Conservation (phyloP, 441 rosid genomes). For the Bruguiera hainesii region DNA sequence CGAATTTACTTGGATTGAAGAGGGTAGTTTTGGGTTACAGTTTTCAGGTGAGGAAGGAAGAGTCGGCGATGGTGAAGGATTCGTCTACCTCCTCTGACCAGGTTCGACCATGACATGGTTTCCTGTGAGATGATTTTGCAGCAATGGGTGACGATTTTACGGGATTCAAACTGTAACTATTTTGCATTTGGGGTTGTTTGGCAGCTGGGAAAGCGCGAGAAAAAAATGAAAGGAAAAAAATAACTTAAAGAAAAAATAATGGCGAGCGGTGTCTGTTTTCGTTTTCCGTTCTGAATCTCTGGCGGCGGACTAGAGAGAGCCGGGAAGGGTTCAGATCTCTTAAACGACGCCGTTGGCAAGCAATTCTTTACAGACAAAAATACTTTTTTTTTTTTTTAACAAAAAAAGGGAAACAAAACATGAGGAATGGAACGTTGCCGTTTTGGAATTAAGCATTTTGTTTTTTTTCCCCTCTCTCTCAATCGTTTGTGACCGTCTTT, state of each 20-base stretch:
- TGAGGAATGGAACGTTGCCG: too few relatives aligned
- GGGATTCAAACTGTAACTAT: background rate
- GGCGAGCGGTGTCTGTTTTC: background rate
- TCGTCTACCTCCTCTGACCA: background rate
- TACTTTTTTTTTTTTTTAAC: too few relatives aligned
- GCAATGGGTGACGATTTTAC: background rate
- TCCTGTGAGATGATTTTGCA: background rate
- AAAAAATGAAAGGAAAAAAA: background rate
- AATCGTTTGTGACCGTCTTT: too few relatives aligned
- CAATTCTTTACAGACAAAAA: background rate
- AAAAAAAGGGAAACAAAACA: background rate
- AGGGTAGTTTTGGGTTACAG: background rate
- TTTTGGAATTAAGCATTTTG: too few relatives aligned
- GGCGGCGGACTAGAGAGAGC: background rate
- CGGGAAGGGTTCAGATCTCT: background rate
- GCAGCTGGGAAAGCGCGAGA: background rate
- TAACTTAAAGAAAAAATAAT: background rate
- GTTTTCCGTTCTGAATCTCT: too few relatives aligned
- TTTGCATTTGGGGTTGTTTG: background rate
- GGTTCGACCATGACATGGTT: slow-evolving; percentile 18
- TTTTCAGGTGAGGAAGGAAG: slow-evolving; percentile 1
- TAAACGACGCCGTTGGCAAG: background rate
- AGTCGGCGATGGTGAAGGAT: background rate
- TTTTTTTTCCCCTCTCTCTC: too few relatives aligned
- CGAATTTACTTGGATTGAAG: slow-evolving; percentile 15